Percentiles rank a stretch among this genome's conserved stretches.
Evolutionary conservation across 139 green algal species (phyloP).

Genomic region (Micractinium conductrix): DNA sequence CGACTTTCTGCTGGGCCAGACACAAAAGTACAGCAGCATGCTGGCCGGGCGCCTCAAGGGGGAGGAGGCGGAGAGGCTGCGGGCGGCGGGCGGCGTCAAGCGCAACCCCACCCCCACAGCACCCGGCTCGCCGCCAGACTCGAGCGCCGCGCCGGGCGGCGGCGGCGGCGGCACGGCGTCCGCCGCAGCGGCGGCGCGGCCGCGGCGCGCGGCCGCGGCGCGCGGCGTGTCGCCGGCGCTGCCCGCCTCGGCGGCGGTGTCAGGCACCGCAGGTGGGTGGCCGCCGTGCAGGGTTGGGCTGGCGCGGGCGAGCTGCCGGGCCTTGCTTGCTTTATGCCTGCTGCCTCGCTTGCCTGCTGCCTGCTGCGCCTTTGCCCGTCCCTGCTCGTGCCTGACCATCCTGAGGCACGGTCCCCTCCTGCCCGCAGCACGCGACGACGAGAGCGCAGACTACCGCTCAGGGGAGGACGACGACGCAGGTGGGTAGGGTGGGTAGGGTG

Average conservation of each 20-base stretch:
- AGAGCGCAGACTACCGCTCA: conserved; percentile 31
- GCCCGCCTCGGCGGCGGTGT: conserved; percentile 27
- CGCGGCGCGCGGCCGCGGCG: not conserved
- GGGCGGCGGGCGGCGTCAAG: not conserved
- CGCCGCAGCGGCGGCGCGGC: not conserved
- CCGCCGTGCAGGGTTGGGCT: no score
- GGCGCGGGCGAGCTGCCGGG: no score
- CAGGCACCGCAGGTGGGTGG: conserved; percentile 25
- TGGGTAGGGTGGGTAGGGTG: no score
- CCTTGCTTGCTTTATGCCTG: no score
- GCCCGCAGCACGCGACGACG: not conserved
- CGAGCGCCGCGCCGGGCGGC: no score
- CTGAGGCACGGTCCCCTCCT: no score
- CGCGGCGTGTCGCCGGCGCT: not conserved
- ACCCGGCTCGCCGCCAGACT: no score
- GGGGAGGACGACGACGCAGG: conserved; percentile 37
- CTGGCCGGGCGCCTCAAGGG: conserved; percentile 76
- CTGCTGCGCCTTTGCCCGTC: not conserved
- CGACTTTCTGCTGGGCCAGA: conserved; percentile 95
- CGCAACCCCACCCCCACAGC: not conserved
- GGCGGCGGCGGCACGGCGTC: not conserved
- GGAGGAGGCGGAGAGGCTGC: no score
- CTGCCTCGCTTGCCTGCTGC: no score
- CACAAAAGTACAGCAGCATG: conserved; percentile 90
- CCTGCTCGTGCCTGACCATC: no score